Evolutionary conservation across 495 filamentous ascomycete genomes (phyloP), one percentile per base, ranked within the genome.

Genomic region (Aspergillus ellipticus): DNA sequence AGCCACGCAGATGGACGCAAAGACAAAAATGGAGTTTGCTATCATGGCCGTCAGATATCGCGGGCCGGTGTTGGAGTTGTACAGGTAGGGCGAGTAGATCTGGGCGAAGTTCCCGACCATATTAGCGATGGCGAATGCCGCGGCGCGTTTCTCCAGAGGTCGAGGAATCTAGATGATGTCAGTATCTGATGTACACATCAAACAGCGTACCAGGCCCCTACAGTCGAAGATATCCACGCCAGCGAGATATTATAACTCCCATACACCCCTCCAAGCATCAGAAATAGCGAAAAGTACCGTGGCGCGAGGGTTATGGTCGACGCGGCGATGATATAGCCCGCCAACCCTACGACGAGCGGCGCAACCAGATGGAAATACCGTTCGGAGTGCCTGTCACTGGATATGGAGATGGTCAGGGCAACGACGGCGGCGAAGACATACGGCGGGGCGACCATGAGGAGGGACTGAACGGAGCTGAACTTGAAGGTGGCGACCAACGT

Each of bases 311-410:
- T 1, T 26, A 7, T n/a, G 6, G 5, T 13, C 4, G 10, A 1
- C 20, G 43, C 43, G 6, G 19, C 43, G 9, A 47, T 22, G 24
- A 8, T 24, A 47, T 22, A 22, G 5, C 43, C 43, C 0, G 83
- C 70, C 1, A 85, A 83, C 7, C 83, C 85, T 42, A 91, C 77
- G 59, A 92, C 84, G 67, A 88, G 91, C 1, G 84, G 85, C 6
- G 72, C 66, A 20, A 92, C 68, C 1, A 92, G 80, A 67, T 92
- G 89, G 60, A 82, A 82, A 65, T 85, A 92, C 13, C 88, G 79
- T 68, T 93, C 87, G 17, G 87, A 84, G 2, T 84, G 88, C 39
- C 76, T 75, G 66, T 93, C 89, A 2, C 87, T 86, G 63, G 90
- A 86, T 74, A 81, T 85, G 2, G 86, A 82, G 58, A 90, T 91